Conservation (phyloP, 495 filamentous ascomycete genomes). For the Aspergillus affinis region DNA sequence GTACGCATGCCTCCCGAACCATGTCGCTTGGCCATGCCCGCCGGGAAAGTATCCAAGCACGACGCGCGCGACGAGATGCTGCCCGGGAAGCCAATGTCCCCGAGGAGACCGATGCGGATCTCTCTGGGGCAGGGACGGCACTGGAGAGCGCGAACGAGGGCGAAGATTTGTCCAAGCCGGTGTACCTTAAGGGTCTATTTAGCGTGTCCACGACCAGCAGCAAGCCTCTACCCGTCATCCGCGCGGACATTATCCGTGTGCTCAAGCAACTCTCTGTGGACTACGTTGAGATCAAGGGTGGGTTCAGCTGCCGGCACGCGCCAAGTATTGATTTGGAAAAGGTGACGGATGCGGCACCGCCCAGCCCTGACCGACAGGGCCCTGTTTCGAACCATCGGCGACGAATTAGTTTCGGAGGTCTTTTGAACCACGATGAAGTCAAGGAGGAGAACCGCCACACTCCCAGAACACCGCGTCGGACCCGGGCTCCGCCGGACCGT, state of each 20-base stretch:
- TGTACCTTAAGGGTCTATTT: slow-evolving; percentile 96
- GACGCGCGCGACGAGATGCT: slow-evolving; percentile 66
- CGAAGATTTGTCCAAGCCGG: slow-evolving; percentile 73
- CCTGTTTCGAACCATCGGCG: slow-evolving; percentile 63
- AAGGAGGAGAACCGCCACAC: slow-evolving; percentile 35
- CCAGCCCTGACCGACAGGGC: slow-evolving; percentile 54
- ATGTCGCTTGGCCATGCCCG: slow-evolving; percentile 90
- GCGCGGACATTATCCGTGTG: slow-evolving; percentile 88
- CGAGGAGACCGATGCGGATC: slow-evolving; percentile 72
- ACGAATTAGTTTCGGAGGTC: slow-evolving; percentile 79
- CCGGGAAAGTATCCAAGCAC: slow-evolving; percentile 85
- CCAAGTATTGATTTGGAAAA: slow-evolving; percentile 87
- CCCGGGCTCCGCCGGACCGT: slow-evolving; percentile 56
- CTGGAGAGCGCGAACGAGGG: slow-evolving; percentile 55
- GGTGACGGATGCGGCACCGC: slow-evolving; percentile 57
- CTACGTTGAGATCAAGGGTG: slow-evolving; percentile 87
- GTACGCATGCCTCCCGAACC: slow-evolving; percentile 63
- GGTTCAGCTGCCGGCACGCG: slow-evolving; percentile 83
- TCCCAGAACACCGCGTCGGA: slow-evolving; percentile 34
- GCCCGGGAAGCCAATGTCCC: slow-evolving; percentile 68
- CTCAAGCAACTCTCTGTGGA: slow-evolving; percentile 85
- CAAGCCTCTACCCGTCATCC: slow-evolving; percentile 80
- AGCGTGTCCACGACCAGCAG: slow-evolving; percentile 96
- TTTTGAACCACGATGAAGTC: slow-evolving; percentile 61
- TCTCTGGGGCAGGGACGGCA: slow-evolving; percentile 47